Base-by-base conservation (phyloP, 257 asterid species). In the Henckelia pumila region DNA sequence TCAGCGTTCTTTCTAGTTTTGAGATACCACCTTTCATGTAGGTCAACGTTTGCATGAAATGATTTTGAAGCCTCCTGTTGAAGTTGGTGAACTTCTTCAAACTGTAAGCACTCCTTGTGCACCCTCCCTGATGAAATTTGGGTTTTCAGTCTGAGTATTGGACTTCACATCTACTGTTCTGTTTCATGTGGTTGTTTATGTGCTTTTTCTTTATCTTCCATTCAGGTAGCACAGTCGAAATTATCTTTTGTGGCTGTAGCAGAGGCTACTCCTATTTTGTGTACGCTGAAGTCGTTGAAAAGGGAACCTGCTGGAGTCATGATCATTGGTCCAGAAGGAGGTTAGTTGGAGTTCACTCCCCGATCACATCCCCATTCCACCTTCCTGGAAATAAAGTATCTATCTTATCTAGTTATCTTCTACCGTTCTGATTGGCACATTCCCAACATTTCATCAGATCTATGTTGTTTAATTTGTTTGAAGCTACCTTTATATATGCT, bases 291-390 rank as follows among this genome's bases (percentile, higher is more conserved):
- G 71, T 73, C 87, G 61, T 55, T 73, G 14, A 59, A 64, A 22
- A 74, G 70, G 63, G 94, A 82, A 78, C 52, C 88, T 62, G 55
- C 72, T 73, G 99, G 97, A 71, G 68, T 87, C 68, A 71, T 90
- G 75, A 86, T 93, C 60, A 71, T 93, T 80, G 99, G 99, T 74
- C 99, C 99, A 17, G 99, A 94, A 88, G 99, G 99, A 87, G 99
- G 99, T 92, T 56, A 82, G 87, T n/a, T 75, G 44, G 59, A 49
- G 53, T 35, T 37, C 35, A 8, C 37, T 50, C 61, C 71, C 37
- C 59, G 58, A 66, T 24, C 47, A 28, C 22, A 49, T 1, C 8
- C 20, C 58, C 61, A 52, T 23, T 64, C 61, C 30, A 32, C 61
- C 70, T 37, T 63, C 63, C 13, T 53, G 24, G 56, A 59, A 40